These are phyloP conservation scores for Hura crepitans DNA, from an alignment of 441 rosid species.

Conservation along the genomic window DNA sequence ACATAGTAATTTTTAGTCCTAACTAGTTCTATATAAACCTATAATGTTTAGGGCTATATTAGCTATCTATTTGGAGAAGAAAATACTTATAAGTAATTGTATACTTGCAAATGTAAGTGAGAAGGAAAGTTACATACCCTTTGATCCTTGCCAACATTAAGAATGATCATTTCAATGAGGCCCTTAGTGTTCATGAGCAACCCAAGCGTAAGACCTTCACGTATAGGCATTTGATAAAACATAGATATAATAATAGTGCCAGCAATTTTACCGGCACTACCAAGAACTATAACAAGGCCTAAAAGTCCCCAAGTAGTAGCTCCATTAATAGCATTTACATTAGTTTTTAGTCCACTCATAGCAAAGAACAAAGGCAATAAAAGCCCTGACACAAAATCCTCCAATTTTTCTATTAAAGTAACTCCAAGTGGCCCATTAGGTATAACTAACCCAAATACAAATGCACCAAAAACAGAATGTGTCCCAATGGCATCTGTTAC, in stretches of 20 bases:
- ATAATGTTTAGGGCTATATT: no score
- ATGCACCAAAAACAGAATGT: slow-evolving; percentile 93
- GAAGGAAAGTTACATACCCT: slow-evolving; percentile 38
- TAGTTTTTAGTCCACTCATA: slow-evolving; percentile 85
- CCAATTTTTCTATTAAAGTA: slow-evolving; percentile 79
- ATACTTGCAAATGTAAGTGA: no score
- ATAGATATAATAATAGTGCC: slow-evolving; percentile 60
- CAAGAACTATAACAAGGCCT: slow-evolving; percentile 46
- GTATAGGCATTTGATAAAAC: slow-evolving; percentile 63
- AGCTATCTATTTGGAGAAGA: no score
- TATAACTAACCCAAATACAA: slow-evolving; percentile 81
- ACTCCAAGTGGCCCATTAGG: slow-evolving; percentile 91
- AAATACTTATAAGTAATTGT: no score
- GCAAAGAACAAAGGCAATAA: slow-evolving; percentile 88
- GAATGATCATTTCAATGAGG: slow-evolving; percentile 83
- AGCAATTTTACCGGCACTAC: slow-evolving; percentile 59
- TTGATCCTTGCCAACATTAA: slow-evolving; percentile 88
- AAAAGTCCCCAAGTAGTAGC: slow-evolving; percentile 50
- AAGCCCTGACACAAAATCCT: slow-evolving; percentile 91
- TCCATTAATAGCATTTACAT: slow-evolving; percentile 40
- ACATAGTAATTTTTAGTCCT: no score
- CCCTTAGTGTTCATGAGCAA: slow-evolving; percentile 94
- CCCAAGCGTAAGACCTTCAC: slow-evolving; percentile 83
- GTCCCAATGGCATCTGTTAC: slow-evolving; percentile 92
- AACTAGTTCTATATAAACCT: no score